Percentiles rank a stretch among this genome's conserved stretches.
phyloP scores from a whole-genome alignment of 176 grass and related monocot species.

The Poa annua region DNA sequence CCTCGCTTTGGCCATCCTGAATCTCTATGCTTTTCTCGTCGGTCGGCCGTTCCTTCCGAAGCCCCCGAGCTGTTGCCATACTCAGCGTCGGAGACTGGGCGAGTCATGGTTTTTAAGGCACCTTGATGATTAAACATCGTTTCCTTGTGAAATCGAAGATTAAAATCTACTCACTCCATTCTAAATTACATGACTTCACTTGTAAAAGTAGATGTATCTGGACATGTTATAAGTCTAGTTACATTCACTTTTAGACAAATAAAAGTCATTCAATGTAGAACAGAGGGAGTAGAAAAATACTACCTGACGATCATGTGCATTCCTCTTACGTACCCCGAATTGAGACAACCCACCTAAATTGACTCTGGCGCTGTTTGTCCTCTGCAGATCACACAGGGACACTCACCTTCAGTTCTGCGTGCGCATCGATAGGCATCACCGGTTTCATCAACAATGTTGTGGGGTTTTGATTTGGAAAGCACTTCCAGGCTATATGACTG shows the following conservation, averaged over 20 bases:
- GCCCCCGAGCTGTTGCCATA: conserved; percentile 52
- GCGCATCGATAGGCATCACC: conserved; percentile 83
- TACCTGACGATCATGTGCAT: too few relatives aligned
- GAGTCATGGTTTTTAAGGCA: conserved; percentile 14
- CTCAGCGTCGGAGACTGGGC: conserved; percentile 86
- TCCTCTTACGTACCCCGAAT: too few relatives aligned
- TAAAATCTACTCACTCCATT: too few relatives aligned
- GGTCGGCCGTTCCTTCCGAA: conserved; percentile 70
- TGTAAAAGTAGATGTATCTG: too few relatives aligned
- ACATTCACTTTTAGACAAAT: too few relatives aligned
- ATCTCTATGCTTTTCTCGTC: conserved; percentile 85
- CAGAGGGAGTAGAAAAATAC: too few relatives aligned
- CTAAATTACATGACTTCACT: too few relatives aligned
- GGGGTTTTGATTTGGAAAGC: conserved; percentile 60
- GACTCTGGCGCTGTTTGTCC: neutral
- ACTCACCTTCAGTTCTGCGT: conserved; percentile 78
- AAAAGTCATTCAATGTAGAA: too few relatives aligned
- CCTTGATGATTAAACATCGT: too few relatives aligned
- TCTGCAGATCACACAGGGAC: conserved; percentile 79
- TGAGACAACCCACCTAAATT: too few relatives aligned
- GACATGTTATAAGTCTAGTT: too few relatives aligned
- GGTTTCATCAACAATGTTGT: conserved; percentile 80
- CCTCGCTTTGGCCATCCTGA: conserved; percentile 63
- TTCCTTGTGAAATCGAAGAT: too few relatives aligned
- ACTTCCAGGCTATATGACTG: conserved; percentile 78